These are phyloP conservation scores for Stevia rebaudiana DNA, from an alignment of 140 eudicot species.

Conservation along the genomic window DNA sequence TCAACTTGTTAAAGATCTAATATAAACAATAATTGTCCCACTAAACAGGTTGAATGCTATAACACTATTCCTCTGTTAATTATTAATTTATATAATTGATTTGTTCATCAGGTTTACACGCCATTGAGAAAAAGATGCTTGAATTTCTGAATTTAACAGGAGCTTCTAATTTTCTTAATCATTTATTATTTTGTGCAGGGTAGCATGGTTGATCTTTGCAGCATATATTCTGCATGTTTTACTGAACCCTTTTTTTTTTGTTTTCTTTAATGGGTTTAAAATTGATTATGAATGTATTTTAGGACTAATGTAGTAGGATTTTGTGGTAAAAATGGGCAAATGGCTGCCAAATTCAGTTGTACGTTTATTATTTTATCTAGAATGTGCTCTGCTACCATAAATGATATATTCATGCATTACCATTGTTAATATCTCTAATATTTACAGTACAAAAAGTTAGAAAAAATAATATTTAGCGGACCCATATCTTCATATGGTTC, in stretches of 20 bases:
- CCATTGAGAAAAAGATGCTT: no score
- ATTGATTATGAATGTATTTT: neutral
- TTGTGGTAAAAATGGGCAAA: neutral
- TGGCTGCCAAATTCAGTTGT: neutral
- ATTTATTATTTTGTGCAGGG: conserved; percentile 24
- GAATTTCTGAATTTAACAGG: neutral
- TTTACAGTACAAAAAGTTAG: neutral
- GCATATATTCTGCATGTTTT: conserved; percentile 23
- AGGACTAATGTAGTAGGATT: conserved; percentile 13
- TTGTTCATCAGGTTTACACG: no score
- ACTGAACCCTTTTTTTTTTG: conserved; percentile 13
- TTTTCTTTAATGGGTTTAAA: conserved; percentile 11
- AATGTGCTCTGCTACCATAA: neutral
- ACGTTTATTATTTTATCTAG: neutral
- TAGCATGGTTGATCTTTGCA: conserved; percentile 22
- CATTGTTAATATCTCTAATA: neutral
- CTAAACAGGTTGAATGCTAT: neutral
- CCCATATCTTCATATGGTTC: no score
- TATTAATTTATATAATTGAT: no score
- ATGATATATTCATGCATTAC: neutral
- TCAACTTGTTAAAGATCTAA: neutral
- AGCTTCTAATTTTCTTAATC: neutral
- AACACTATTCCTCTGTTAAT: neutral
- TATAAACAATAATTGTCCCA: neutral
- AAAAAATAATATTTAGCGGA: no score